Base-by-base conservation (phyloP, 768 basidiomycete genomes). In the Tylopilus plumbeoviolaceoides region DNA sequence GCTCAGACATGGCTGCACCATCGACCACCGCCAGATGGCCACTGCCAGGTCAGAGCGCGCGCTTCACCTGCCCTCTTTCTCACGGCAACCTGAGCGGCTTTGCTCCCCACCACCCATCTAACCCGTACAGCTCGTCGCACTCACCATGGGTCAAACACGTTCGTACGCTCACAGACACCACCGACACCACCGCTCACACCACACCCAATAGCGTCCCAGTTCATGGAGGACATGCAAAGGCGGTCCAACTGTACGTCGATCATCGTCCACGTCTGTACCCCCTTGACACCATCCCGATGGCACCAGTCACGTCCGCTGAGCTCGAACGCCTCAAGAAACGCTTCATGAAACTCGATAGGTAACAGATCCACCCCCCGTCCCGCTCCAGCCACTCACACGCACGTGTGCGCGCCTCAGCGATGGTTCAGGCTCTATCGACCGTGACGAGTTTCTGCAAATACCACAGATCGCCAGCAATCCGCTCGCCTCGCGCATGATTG, bases 321-420 rank as follows among this genome's bases (percentile, higher is more conserved):
- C 75, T 99, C 61, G 91, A 98, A 61, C 82, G 97, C 49, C 79
- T 98, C 62, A 97, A 97, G 82, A 98, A 98, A 70, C 87, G 97
- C 49, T 98, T 99, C 72, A 98, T 98, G 93, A 99, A 99, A 75
- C 87, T 99, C 61, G 97, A 99, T 71, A 90, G 87, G 91, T 87
- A 59, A 23, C 53, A 73, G 8, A 40, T 44, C 43, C 41, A 28
- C 12, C 50, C 20, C 44, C n/a, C 15, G 17, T 9, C 47, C 18
- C 6, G 4, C 5, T 11, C 5, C 47, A 30, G 30, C 30, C 10
- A 30, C 30, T 30, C 30, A 30, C 30, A 7, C 30, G 30, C 30
- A 7, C 30, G 27, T 28, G 27, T 28, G 30, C 48, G 41, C 39
- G 21, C 18, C 48, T 50, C 7, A 93, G 94, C 63, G 94, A 99